Evolutionary conservation across 179 eudicot genomes (phyloP), one percentile per base, ranked within the genome.

Genomic region (Carnegiea gigantea): DNA sequence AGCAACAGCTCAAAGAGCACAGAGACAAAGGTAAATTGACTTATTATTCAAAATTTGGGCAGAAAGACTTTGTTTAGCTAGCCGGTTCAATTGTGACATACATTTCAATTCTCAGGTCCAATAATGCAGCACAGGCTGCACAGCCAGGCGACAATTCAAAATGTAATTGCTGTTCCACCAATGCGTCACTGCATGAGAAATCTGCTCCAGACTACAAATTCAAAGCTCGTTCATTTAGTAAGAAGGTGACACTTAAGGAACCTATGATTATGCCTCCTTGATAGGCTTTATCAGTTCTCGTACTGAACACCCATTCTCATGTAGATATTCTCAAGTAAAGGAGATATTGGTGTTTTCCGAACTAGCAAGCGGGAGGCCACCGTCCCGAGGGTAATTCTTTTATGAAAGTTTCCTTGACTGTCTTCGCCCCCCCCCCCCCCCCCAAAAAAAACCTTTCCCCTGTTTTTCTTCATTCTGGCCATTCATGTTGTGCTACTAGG

Each of bases 1-100:
- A 81, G 92, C 90, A 89, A 92, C 98, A 54, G 90, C 90, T 54
- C 82, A 83, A 46, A 89, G 95, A 86, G 98, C 95, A 59, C 89
- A 89, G 84, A 86, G 87, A 70, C 88, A 86, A 14, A 88, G 93
- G 98, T 95, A 77, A 6, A 43, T 79, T 49, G 30, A 20, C 68
- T 71, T 79, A 59, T 46, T 79, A 10, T 36, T 36, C 38, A 53
- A 68, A 67, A 2, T 8, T 15, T 49, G 3, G 40, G 28, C 26
- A 4, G 5, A 62, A 7, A 12, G 46, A 46, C 8, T 13, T 53
- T 20, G 59, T 21, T 23, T 60, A 72, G 78, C 38, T 43, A 23
- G 44, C 71, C 77, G 40, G 15, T 49, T 68, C 46, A 67, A 76
- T 21, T 78, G 77, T 68, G 48, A 18, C 59, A 11, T 73, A 1